Percentiles rank a stretch among this genome's conserved stretches.
Conservation (phyloP, 2,329 filamentous ascomycete species). For the Aureobasidium sp. region DNA sequence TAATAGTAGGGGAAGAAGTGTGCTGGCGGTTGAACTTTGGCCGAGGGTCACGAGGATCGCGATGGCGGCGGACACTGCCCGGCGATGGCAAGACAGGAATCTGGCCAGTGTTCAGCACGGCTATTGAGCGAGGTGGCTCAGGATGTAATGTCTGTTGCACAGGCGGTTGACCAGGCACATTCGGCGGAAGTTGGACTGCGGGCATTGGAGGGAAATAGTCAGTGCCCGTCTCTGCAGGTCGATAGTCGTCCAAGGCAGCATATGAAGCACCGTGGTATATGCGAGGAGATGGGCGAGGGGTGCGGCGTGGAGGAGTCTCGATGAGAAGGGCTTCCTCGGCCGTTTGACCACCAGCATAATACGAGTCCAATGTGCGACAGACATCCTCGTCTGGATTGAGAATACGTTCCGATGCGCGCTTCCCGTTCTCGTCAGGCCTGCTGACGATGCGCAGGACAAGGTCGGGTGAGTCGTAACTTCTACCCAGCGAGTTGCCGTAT, state of each 20-base stretch:
- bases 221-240: constrained; percentile 59
- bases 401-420: constrained; percentile 48
- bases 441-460: constrained; percentile 69
- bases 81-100: constrained; percentile 75
- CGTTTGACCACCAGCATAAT: constrained; percentile 78
- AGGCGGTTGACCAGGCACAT: constrained; percentile 28
- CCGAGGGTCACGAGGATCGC: constrained; percentile 30
- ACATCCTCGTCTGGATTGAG: constrained; percentile 84
- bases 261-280: constrained; percentile 44
- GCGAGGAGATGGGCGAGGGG: constrained; percentile 72
- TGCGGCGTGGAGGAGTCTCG: constrained; percentile 68
- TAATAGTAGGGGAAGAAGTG: constrained; percentile 71
- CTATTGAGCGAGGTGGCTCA: constrained; percentile 58
- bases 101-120: constrained; percentile 72
- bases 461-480: constrained; percentile 84
- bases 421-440: constrained; percentile 34
- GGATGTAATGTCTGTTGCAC: constrained; percentile 32
- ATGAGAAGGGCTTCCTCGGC: constrained; percentile 88
- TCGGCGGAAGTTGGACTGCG: constrained; percentile 32
- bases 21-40: constrained; percentile 61
- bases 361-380: constrained; percentile 65
- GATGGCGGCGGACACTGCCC: constrained; percentile 48
- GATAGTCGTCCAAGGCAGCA: constrained; percentile 52
- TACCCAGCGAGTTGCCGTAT: constrained; percentile 86
- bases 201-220: constrained; percentile 79